Evolutionary conservation across 164 flowering plant species (phyloP).

Genomic region (Saururus chinensis): DNA sequence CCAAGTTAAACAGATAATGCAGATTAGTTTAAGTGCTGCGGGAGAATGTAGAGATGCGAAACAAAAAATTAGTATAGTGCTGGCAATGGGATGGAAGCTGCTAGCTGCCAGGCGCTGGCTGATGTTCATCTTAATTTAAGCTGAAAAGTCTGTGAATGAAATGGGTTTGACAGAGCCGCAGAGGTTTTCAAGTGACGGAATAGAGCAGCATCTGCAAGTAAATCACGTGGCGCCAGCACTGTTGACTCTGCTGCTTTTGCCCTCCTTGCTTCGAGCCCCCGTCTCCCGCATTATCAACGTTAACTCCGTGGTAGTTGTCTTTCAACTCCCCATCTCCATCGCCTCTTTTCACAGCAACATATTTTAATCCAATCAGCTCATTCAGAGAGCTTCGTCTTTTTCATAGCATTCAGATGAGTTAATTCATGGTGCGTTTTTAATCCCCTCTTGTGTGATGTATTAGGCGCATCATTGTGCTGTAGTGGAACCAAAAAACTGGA

Average conservation of each 20-base stretch:
- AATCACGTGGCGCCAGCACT: conserved; percentile 28
- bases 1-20: too few species aligned
- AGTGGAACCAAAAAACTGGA: conserved; percentile 15
- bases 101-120: too few species aligned
- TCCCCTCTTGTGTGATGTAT: not conserved
- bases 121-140: too few species aligned
- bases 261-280: conserved; percentile 20
- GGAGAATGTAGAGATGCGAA: too few species aligned
- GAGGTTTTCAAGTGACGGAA: conserved; percentile 16
- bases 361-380: not conserved
- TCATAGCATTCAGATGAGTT: too few species aligned
- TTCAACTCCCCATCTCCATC: not conserved
- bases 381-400: not conserved
- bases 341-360: not conserved
- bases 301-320: conserved; percentile 22
- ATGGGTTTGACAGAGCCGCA: conserved; percentile 18
- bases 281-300: conserved; percentile 25
- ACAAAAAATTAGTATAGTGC: too few species aligned
- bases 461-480: conserved; percentile 20
- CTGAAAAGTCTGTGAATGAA: too few species aligned
- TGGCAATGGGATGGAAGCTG: too few species aligned
- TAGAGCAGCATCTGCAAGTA: conserved; percentile 28
- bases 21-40: too few species aligned
- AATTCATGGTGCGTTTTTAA: too few species aligned
- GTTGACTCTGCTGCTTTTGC: conserved; percentile 21